Conservation (phyloP, 2,329 filamentous ascomycete species). For the Aspergillus fischeri region DNA sequence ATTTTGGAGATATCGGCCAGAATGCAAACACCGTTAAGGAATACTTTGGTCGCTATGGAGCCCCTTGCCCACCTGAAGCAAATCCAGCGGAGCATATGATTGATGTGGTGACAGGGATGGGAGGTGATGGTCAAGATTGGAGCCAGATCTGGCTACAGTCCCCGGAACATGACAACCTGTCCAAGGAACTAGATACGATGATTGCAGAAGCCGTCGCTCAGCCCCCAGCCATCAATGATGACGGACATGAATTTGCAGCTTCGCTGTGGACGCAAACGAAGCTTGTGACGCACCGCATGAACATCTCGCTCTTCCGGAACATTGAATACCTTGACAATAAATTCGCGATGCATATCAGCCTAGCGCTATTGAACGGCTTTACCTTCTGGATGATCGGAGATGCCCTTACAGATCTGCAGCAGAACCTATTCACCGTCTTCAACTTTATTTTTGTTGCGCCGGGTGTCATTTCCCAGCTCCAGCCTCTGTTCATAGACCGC, state of each 20-base stretch:
- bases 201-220: conserved; percentile 46
- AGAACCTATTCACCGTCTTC: conserved; percentile 67
- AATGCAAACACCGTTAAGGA: conserved; percentile 60
- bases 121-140: conserved; percentile 56
- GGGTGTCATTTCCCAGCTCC: conserved; percentile 46
- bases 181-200: conserved; percentile 61
- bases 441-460: conserved; percentile 42
- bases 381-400: conserved; percentile 67
- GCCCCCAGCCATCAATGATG: conserved; percentile 35
- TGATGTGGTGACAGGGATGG: conserved; percentile 38
- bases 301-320: conserved; percentile 62
- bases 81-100: conserved; percentile 61
- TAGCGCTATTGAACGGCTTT: conserved; percentile 47
- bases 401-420: conserved; percentile 62
- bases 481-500: conserved; percentile 66
- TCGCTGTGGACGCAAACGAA: conserved; percentile 59
- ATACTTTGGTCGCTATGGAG: conserved; percentile 64
- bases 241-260: conserved; percentile 61
- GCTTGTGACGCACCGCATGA: conserved; percentile 64
- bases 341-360: conserved; percentile 51
- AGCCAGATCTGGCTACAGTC: conserved; percentile 67
- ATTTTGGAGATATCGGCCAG: conserved; percentile 64
- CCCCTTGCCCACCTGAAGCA: conserved; percentile 57
- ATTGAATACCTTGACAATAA: conserved; percentile 64
- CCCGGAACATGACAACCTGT: conserved; percentile 47